phyloP scores from a whole-genome alignment of 2,329 filamentous ascomycete genomes.

The Helotiales sp. region DNA sequence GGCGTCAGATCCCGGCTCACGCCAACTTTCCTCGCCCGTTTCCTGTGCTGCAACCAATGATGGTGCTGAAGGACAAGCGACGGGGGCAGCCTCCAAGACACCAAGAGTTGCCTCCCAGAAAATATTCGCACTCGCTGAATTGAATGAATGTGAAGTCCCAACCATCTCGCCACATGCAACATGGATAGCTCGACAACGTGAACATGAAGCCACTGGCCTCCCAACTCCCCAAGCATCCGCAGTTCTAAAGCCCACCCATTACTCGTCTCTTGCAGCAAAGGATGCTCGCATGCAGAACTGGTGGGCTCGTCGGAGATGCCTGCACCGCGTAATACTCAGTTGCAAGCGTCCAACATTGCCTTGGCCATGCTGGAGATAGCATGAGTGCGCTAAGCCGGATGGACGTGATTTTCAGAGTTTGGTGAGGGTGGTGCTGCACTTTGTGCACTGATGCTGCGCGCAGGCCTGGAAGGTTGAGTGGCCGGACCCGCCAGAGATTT shows the following conservation, averaged over 20 bases:
- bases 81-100: not conserved
- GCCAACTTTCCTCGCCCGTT: not conserved
- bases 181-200: not conserved
- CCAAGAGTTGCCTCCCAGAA: not conserved
- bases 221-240: too few relatives aligned
- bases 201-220: not conserved
- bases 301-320: not conserved
- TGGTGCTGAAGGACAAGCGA: not conserved
- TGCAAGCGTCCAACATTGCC: not conserved
- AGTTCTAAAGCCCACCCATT: not conserved
- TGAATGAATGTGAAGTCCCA: not conserved
- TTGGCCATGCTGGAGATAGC: not conserved
- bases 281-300: too few relatives aligned
- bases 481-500: constrained; percentile 3
- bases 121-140: constrained; percentile 1
- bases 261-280: not conserved
- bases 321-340: not conserved
- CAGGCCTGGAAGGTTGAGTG: constrained; percentile 3
- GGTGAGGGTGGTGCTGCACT: not conserved
- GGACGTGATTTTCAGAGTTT: not conserved
- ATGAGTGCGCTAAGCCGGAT: not conserved
- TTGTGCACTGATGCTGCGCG: not conserved
- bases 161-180: not conserved
- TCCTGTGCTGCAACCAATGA: not conserved
- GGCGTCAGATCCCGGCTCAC: constrained; percentile 5